A percentile compares a stretch with the other conserved stretches of the same genome.
These are phyloP conservation scores for Penicillium crustosum DNA, from an alignment of 2,329 filamentous ascomycete genomes.

Conservation along the genomic window DNA sequence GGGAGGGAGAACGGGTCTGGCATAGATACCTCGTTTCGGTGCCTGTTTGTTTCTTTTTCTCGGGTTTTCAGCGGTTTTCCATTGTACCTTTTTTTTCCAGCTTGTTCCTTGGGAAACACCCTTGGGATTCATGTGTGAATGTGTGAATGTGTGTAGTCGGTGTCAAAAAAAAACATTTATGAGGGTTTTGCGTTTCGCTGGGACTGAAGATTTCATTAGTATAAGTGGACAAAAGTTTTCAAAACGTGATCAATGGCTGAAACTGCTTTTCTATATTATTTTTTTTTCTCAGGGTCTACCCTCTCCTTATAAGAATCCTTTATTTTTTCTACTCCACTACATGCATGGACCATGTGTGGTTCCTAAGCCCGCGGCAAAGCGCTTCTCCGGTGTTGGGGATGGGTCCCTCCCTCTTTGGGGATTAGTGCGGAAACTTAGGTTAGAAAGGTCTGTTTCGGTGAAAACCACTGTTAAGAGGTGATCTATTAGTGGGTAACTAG, in stretches of 20 bases:
- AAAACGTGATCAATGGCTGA: neutral
- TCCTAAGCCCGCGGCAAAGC: conserved; percentile 5
- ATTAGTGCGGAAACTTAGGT: conserved; percentile 1
- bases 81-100: conserved; percentile 9
- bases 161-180: conserved; percentile 10
- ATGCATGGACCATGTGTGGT: conserved; percentile 1
- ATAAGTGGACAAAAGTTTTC: neutral
- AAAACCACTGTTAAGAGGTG: neutral
- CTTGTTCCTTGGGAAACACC: neutral
- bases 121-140: conserved; percentile 9
- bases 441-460: neutral
- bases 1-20: conserved; percentile 3
- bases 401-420: neutral
- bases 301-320: neutral
- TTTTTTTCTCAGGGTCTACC: neutral
- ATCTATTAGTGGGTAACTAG: neutral
- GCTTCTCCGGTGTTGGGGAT: conserved; percentile 7
- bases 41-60: conserved; percentile 11
- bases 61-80: conserved; percentile 12
- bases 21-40: conserved; percentile 8
- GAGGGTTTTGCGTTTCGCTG: conserved; percentile 2
- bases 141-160: neutral
- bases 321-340: conserved; percentile 6
- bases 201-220: neutral
- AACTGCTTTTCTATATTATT: neutral